Conservation (phyloP, 768 basidiomycete genomes). For the Boletus rex-veris region DNA sequence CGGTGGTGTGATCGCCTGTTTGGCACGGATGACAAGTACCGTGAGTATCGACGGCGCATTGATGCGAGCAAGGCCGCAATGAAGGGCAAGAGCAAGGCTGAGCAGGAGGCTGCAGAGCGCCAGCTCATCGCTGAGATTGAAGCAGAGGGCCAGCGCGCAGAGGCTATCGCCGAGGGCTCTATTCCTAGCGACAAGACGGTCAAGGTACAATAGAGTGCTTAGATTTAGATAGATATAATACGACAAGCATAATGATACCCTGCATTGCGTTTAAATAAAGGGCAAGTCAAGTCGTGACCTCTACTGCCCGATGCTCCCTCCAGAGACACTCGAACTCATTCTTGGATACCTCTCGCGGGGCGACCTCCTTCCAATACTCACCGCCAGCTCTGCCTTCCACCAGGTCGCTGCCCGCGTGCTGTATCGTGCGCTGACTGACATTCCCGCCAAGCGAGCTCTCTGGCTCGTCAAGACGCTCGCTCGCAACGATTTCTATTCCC, state of each 20-base stretch:
- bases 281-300: too few relatives aligned
- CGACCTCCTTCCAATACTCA: conserved; percentile 27
- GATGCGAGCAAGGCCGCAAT: conserved; percentile 54
- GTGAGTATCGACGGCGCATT: conserved; percentile 68
- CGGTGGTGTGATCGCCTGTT: conserved; percentile 88
- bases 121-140: conserved; percentile 68
- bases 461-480: conserved; percentile 41
- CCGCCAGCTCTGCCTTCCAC: conserved; percentile 26
- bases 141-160: conserved; percentile 67
- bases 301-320: conserved; percentile 26
- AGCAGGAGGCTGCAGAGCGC: conserved; percentile 54
- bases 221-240: conserved; percentile 9
- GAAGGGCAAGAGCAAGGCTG: conserved; percentile 51
- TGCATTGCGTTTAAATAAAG: background rate
- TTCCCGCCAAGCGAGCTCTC: conserved; percentile 31
- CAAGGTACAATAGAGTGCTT: conserved; percentile 25
- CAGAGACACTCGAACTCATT: conserved; percentile 36
- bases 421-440: conserved; percentile 37
- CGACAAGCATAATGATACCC: background rate
- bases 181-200: conserved; percentile 12
- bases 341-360: conserved; percentile 22
- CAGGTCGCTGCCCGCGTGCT: conserved; percentile 31
- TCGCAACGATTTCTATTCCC: conserved; percentile 34
- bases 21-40: conserved; percentile 91
- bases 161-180: conserved; percentile 49